These are phyloP conservation scores for Adiantum capillusveneris DNA, from an alignment of 75 land plant species.

Conservation along the genomic window DNA sequence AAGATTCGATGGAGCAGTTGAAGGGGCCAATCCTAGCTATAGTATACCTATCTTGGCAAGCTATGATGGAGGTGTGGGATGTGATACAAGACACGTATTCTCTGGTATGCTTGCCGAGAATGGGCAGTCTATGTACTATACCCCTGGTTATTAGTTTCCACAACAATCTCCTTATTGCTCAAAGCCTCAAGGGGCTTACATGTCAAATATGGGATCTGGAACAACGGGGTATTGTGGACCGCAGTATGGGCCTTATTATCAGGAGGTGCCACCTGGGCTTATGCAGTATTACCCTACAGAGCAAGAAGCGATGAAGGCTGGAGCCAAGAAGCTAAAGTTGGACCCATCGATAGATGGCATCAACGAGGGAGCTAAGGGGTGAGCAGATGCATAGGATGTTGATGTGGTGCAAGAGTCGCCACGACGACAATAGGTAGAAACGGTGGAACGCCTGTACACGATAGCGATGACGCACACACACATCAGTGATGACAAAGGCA, in stretches of 20 bases:
- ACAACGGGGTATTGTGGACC: constrained; percentile 30
- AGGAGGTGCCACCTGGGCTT: constrained; percentile 15
- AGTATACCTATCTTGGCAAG: too few relatives aligned
- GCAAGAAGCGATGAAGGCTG: constrained; percentile 9
- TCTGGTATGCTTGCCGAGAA: background rate
- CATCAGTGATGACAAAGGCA: too few relatives aligned
- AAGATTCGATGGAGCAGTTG: too few relatives aligned
- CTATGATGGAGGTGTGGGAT: too few relatives aligned
- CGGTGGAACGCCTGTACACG: too few relatives aligned
- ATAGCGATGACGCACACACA: too few relatives aligned
- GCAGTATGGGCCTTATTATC: constrained; percentile 23
- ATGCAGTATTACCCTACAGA: constrained; percentile 14
- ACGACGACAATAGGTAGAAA: too few relatives aligned
- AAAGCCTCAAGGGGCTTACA: constrained; percentile 19
- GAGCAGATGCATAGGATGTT: too few relatives aligned
- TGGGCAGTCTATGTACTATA: constrained; percentile 3
- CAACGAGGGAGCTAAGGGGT: too few relatives aligned
- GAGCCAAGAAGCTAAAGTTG: constrained; percentile 15
- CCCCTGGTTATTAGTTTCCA: constrained; percentile 17
- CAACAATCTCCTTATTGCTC: constrained; percentile 19
- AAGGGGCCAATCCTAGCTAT: too few relatives aligned
- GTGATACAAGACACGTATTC: background rate
- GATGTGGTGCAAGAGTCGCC: too few relatives aligned
- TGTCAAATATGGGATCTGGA: constrained; percentile 17
- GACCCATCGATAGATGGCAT: too few relatives aligned